Evolutionary conservation across 2,329 filamentous ascomycete species (phyloP).

Genomic region (Aureobasidium lini): DNA sequence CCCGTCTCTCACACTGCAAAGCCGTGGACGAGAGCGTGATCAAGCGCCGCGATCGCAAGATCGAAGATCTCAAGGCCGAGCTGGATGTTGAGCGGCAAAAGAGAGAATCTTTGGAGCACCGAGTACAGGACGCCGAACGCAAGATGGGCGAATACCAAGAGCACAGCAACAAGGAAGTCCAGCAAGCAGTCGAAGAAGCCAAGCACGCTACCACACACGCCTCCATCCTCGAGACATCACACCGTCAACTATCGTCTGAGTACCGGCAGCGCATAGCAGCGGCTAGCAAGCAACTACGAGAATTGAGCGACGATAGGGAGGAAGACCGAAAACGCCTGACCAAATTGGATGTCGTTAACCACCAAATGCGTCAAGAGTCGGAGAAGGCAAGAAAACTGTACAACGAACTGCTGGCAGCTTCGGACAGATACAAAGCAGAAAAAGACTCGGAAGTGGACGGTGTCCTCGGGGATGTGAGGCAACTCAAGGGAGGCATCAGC

Average conservation of each 20-base stretch:
- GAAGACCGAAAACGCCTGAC: slow-evolving; percentile 54
- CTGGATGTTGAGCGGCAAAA: slow-evolving; percentile 59
- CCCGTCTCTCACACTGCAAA: slow-evolving; percentile 60
- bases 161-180: slow-evolving; percentile 55
- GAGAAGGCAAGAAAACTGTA: slow-evolving; percentile 55
- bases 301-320: slow-evolving; percentile 48
- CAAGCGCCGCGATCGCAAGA: slow-evolving; percentile 65
- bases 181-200: slow-evolving; percentile 43
- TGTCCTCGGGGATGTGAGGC: slow-evolving; percentile 51
- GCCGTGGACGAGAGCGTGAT: slow-evolving; percentile 65
- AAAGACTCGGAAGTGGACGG: slow-evolving; percentile 54
- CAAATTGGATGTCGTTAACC: slow-evolving; percentile 60
- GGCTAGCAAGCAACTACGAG: slow-evolving; percentile 44
- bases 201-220: slow-evolving; percentile 53
- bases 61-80: slow-evolving; percentile 58
- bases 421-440: slow-evolving; percentile 57
- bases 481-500: slow-evolving; percentile 49
- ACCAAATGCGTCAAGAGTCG: slow-evolving; percentile 65
- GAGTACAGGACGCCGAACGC: slow-evolving; percentile 55
- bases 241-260: slow-evolving; percentile 60
- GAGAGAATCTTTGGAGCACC: slow-evolving; percentile 50
- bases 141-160: slow-evolving; percentile 55
- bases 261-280: slow-evolving; percentile 46
- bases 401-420: slow-evolving; percentile 51
- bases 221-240: slow-evolving; percentile 61